Evolutionary conservation across 2,329 filamentous ascomycete genomes (phyloP).

Genomic region (Akanthomyces dipterigenus): DNA sequence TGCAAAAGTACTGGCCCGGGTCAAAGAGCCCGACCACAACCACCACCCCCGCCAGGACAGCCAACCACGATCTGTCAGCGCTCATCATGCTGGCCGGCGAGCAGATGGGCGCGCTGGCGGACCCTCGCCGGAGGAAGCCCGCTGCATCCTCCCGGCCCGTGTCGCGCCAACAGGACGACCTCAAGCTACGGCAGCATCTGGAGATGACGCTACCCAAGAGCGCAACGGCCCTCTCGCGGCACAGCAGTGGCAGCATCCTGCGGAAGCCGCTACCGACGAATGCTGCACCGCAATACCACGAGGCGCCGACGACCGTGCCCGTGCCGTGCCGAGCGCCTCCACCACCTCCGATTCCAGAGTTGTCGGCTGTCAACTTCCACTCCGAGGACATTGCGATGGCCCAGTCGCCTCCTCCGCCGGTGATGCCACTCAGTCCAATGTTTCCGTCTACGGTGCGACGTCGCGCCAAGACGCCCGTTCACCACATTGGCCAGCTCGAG

Average conservation of each 20-base stretch:
- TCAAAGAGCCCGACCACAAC: background rate
- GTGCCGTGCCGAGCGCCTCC: background rate
- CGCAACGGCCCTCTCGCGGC: background rate
- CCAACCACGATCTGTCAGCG: background rate
- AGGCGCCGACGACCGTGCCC: background rate
- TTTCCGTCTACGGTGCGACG: constrained; percentile 30
- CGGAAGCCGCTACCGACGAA: constrained; percentile 2
- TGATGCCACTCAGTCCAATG: constrained; percentile 15
- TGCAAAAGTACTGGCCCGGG: constrained; percentile 5
- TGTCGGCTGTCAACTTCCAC: constrained; percentile 1
- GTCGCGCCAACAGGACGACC: background rate
- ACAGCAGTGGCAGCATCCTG: background rate
- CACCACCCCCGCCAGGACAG: background rate
- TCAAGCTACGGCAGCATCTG: background rate
- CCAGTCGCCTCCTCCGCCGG: background rate
- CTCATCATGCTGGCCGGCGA: constrained; percentile 5
- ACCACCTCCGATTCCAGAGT: constrained; percentile 8
- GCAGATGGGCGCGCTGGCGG: constrained; percentile 3
- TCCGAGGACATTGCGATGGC: background rate
- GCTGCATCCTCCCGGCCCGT: background rate
- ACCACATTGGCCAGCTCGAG: constrained; percentile 44
- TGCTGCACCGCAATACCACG: background rate
- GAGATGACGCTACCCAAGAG: constrained; percentile 4
- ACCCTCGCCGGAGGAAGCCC: background rate
- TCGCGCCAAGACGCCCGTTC: constrained; percentile 46